Conservation (phyloP, 1,284 basidiomycete species). For the Schizopora paradoxa region DNA sequence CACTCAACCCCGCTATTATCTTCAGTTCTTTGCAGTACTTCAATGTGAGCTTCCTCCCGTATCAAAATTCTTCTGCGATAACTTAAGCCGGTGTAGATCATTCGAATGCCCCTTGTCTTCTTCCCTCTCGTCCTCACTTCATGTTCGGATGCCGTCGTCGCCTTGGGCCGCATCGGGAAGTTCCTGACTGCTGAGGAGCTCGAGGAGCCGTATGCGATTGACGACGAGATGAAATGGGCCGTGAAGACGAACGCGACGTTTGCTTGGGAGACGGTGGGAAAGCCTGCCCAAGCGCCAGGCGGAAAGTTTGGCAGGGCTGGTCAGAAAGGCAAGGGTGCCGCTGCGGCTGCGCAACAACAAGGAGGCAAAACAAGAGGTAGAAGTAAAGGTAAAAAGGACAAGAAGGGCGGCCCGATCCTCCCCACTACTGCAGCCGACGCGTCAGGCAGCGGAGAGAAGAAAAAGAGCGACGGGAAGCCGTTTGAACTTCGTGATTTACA, state of each 20-base stretch:
- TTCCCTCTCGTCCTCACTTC: conserved; percentile 48
- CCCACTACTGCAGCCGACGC: conserved; percentile 18
- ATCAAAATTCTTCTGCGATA: not conserved
- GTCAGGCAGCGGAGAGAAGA: conserved; percentile 18
- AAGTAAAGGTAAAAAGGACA: conserved; percentile 13
- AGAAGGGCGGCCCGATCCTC: conserved; percentile 20
- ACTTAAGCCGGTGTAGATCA: conserved; percentile 36
- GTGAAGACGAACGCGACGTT: conserved; percentile 62
- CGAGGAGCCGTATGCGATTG: conserved; percentile 44
- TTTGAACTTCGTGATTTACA: conserved; percentile 57
- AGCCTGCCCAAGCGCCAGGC: conserved; percentile 28
- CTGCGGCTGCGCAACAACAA: conserved; percentile 4
- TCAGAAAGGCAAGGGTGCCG: not conserved
- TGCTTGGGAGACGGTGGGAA: conserved; percentile 54
- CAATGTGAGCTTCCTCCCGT: conserved; percentile 44
- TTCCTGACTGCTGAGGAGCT: conserved; percentile 67
- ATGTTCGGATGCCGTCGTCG: conserved; percentile 57
- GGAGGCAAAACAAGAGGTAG: conserved; percentile 6
- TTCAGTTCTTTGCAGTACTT: conserved; percentile 74
- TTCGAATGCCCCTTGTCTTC: conserved; percentile 47
- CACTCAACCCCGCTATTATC: conserved; percentile 62
- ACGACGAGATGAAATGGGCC: conserved; percentile 39
- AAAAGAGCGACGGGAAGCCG: conserved; percentile 43
- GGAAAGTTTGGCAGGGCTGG: conserved; percentile 20
- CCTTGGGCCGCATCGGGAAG: conserved; percentile 50